phyloP scores from a whole-genome alignment of 257 asterid genomes.

The Gynochthodes officinalis region DNA sequence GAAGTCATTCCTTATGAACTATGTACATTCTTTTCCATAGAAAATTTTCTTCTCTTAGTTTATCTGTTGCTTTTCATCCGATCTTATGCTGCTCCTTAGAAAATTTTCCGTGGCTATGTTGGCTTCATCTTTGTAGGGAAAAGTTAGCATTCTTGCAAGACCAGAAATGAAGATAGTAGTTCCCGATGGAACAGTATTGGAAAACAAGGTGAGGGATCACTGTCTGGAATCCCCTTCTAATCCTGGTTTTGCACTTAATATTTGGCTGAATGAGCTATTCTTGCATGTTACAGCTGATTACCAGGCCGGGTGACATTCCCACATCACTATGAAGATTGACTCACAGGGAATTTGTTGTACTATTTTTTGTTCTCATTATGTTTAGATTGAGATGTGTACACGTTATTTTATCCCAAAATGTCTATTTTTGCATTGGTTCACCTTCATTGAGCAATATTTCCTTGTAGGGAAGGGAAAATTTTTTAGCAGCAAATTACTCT shows the following conservation, averaged over 20 bases:
- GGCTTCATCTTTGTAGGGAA: conserved; percentile 47
- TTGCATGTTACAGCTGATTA: conserved; percentile 18
- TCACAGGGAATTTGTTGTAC: neutral
- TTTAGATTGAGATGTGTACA: neutral
- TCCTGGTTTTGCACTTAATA: neutral
- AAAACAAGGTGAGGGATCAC: conserved; percentile 46
- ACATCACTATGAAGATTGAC: neutral
- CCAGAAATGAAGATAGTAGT: conserved; percentile 51
- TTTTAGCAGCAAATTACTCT: too few relatives aligned
- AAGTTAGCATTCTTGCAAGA: conserved; percentile 53
- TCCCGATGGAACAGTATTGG: conserved; percentile 65
- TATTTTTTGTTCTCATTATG: neutral
- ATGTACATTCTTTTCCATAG: neutral
- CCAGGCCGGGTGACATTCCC: conserved; percentile 6
- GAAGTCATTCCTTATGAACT: neutral
- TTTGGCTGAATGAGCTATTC: neutral
- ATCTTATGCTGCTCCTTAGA: neutral
- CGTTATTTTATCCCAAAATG: neutral
- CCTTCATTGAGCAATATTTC: neutral
- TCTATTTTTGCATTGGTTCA: neutral
- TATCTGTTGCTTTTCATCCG: neutral
- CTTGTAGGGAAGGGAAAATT: too few relatives aligned
- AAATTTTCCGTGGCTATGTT: neutral
- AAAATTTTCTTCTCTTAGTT: neutral
- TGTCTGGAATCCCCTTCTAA: neutral